Conservation (phyloP, 2,329 filamentous ascomycete species). For the Cyphellophora attinorum region DNA sequence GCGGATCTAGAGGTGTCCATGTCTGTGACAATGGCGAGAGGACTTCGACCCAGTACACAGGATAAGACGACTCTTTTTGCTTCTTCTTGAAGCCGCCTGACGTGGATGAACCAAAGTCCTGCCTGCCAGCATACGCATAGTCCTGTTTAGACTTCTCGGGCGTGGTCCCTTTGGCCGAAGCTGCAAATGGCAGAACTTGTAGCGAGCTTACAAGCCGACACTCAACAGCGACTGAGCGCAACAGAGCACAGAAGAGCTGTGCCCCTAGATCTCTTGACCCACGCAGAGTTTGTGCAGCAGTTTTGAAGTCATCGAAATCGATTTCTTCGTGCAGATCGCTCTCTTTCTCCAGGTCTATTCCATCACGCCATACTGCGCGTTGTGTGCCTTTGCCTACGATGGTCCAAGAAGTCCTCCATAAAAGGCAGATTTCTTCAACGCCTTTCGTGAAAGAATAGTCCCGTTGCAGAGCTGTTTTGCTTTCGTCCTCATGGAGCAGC, state of each 20-base stretch:
- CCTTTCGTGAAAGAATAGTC: conserved; percentile 54
- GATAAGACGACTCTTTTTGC: conserved; percentile 57
- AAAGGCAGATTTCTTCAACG: conserved; percentile 49
- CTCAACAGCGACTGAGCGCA: conserved; percentile 74
- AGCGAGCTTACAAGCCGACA: conserved; percentile 81
- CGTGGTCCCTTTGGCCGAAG: conserved; percentile 32
- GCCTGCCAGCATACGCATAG: conserved; percentile 23
- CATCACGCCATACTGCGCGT: conserved; percentile 66
- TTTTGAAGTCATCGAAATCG: conserved; percentile 63
- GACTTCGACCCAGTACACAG: conserved; percentile 90
- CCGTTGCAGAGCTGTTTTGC: conserved; percentile 56
- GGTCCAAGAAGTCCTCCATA: conserved; percentile 42
- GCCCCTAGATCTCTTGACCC: conserved; percentile 86
- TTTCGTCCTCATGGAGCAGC: conserved; percentile 58
- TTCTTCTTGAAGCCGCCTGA: neutral
- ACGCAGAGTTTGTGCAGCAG: conserved; percentile 56
- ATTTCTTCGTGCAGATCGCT: conserved; percentile 59
- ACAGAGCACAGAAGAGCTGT: conserved; percentile 79
- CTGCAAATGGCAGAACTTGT: conserved; percentile 65
- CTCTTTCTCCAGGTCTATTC: conserved; percentile 49
- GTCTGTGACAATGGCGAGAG: conserved; percentile 79
- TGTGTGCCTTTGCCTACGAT: conserved; percentile 63
- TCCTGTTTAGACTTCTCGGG: conserved; percentile 29
- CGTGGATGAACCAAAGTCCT: conserved; percentile 10
- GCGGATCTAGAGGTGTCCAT: conserved; percentile 80